Conservation (phyloP, 148 eudicot species). For the Selenicereus undatus region DNA sequence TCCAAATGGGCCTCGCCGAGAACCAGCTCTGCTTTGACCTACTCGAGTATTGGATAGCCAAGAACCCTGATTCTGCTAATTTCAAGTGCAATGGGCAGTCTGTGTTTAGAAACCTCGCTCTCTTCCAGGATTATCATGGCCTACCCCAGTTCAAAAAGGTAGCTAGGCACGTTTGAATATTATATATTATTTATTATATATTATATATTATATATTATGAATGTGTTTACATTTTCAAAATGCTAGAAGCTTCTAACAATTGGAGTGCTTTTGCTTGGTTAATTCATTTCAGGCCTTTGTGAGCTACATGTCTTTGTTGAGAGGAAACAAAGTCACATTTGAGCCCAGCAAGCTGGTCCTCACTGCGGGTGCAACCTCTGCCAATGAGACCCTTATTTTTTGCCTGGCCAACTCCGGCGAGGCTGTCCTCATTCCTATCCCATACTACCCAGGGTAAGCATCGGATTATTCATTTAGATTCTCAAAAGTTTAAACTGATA, state of each 20-base stretch:
- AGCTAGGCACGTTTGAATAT: slow-evolving; percentile 3
- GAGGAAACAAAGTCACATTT: slow-evolving; percentile 58
- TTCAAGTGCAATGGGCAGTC: slow-evolving; percentile 49
- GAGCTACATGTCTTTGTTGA: slow-evolving; percentile 58
- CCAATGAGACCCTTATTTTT: slow-evolving; percentile 75
- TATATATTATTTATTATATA: too few species aligned
- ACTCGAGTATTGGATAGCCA: slow-evolving; percentile 54
- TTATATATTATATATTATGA: not conserved
- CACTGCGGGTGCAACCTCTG: slow-evolving; percentile 81
- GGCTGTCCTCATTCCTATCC: slow-evolving; percentile 74
- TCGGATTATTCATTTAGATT: too few species aligned
- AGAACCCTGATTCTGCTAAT: slow-evolving; percentile 54
- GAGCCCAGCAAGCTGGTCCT: slow-evolving; percentile 63
- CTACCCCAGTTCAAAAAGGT: slow-evolving; percentile 72
- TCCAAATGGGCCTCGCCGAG: slow-evolving; percentile 84
- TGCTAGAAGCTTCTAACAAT: not conserved
- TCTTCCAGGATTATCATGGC: slow-evolving; percentile 84
- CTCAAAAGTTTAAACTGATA: not conserved
- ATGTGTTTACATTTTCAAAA: not conserved
- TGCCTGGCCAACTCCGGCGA: slow-evolving; percentile 76
- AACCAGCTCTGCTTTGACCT: slow-evolving; percentile 78
- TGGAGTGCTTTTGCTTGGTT: not conserved
- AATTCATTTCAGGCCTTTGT: slow-evolving; percentile 54
- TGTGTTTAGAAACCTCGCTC: slow-evolving; percentile 63
- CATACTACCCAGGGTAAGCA: slow-evolving; percentile 76